These are phyloP conservation scores for Botrytis hyacinthi DNA, from an alignment of 2,329 filamentous ascomycete species.

Conservation along the genomic window DNA sequence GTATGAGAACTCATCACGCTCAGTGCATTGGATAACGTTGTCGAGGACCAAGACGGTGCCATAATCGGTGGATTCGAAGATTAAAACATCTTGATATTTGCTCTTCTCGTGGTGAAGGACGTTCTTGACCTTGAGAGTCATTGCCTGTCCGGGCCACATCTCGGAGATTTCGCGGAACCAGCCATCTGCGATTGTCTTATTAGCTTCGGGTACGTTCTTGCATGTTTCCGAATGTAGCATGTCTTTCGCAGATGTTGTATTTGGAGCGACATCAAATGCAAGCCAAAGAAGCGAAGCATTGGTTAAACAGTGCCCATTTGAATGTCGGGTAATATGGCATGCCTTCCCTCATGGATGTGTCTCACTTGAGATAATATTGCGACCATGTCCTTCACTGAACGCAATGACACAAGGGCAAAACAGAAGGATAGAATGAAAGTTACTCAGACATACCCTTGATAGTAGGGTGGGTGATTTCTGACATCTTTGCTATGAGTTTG, in stretches of 20 bases:
- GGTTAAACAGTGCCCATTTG: neutral
- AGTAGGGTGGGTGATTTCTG: constrained; percentile 55
- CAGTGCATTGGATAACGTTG: constrained; percentile 98
- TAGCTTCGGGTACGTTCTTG: constrained; percentile 21
- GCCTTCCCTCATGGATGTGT: neutral
- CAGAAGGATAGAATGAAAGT: neutral
- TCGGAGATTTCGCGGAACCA: constrained; percentile 99
- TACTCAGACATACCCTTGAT: constrained; percentile 52
- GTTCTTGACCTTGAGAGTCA: constrained; percentile 97
- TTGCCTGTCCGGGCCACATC: constrained; percentile 99
- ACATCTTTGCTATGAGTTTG: constrained; percentile 41
- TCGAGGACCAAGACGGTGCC: constrained; percentile 95
- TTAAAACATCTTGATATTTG: constrained; percentile 97
- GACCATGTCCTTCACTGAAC: neutral
- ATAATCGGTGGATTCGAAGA: constrained; percentile 97
- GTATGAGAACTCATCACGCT: constrained; percentile 98
- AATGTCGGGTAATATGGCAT: neutral
- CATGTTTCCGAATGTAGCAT: constrained; percentile 18
- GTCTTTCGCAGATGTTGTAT: constrained; percentile 1
- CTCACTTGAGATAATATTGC: constrained; percentile 15
- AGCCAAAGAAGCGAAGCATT: constrained; percentile 5
- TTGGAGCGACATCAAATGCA: constrained; percentile 4
- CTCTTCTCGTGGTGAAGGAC: constrained; percentile 99
- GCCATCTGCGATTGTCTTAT: constrained; percentile 66
- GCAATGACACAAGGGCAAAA: neutral